phyloP scores from a whole-genome alignment of 2,329 filamentous ascomycete genomes.

The Pseudocercospora vitis region DNA sequence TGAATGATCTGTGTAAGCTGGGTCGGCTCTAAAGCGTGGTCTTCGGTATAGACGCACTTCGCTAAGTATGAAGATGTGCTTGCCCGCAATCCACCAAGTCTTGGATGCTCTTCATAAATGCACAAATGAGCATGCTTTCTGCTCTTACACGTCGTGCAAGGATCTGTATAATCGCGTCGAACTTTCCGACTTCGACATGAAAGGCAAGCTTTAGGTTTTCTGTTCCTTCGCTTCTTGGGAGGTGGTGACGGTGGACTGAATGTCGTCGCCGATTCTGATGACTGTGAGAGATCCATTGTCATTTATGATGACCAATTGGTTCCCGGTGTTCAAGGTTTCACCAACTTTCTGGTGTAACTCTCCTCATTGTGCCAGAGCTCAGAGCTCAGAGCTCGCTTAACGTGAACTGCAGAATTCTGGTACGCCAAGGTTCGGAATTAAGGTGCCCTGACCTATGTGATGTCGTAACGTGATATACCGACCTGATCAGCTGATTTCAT shows the following conservation, averaged over 20 bases:
- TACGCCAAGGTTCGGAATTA: not conserved
- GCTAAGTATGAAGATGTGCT: not conserved
- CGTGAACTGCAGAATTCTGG: not conserved
- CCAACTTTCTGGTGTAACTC: too few relatives aligned
- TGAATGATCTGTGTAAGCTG: too few relatives aligned
- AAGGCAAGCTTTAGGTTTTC: conserved; percentile 12
- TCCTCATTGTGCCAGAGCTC: not conserved
- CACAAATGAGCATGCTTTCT: conserved; percentile 14
- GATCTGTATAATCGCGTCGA: conserved; percentile 11
- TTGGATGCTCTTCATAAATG: conserved; percentile 10
- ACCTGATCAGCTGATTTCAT: not conserved
- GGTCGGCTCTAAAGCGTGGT: too few relatives aligned
- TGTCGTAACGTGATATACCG: not conserved
- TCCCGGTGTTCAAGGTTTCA: too few relatives aligned
- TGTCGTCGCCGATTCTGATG: not conserved
- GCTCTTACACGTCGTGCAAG: conserved; percentile 10
- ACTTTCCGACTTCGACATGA: conserved; percentile 13
- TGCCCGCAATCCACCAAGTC: not conserved
- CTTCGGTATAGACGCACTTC: not conserved
- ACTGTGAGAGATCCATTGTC: conserved; percentile 3
- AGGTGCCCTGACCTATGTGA: too few relatives aligned
- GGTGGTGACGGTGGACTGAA: not conserved
- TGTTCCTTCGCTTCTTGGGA: conserved; percentile 12
- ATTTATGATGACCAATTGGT: too few relatives aligned
- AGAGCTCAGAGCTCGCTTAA: not conserved